Conservation (phyloP, 1,284 basidiomycete species). For the Anthracocystis panici-leucophaei region DNA sequence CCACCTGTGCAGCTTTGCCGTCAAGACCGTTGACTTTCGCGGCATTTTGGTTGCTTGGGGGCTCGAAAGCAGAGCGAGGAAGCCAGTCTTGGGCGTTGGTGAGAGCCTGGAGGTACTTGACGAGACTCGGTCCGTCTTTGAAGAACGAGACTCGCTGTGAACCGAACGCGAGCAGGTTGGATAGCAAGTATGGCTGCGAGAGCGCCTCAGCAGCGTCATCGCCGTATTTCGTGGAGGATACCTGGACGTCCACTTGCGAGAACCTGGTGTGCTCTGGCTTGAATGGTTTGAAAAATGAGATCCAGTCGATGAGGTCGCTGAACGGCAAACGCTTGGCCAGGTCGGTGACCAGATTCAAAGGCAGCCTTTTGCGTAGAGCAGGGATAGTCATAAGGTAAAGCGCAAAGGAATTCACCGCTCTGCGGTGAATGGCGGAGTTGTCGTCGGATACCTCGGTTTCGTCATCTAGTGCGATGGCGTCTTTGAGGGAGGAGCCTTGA, state of each 20-base stretch:
- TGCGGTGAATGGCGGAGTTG: conserved; percentile 9
- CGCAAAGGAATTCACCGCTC: conserved; percentile 39
- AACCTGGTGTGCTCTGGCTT: conserved; percentile 6
- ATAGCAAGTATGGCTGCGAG: conserved; percentile 48
- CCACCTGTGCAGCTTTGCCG: background rate
- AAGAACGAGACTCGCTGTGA: conserved; percentile 53
- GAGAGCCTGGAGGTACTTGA: conserved; percentile 55
- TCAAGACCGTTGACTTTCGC: background rate
- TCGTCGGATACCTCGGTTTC: background rate
- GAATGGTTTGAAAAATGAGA: conserved; percentile 20
- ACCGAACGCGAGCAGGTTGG: conserved; percentile 56
- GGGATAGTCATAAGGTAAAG: conserved; percentile 51
- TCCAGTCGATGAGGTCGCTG: conserved; percentile 43
- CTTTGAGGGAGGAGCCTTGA: conserved; percentile 8
- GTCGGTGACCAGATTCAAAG: conserved; percentile 46
- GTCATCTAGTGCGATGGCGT: conserved; percentile 30
- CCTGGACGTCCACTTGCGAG: background rate
- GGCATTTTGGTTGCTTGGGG: background rate
- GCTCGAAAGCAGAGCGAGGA: conserved; percentile 23
- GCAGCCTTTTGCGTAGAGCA: conserved; percentile 46
- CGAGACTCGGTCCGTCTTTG: conserved; percentile 38
- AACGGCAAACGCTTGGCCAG: conserved; percentile 59
- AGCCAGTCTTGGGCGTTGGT: conserved; percentile 60
- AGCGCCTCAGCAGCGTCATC: conserved; percentile 26
- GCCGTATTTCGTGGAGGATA: conserved; percentile 1